Base-by-base conservation (phyloP, 148 eudicot species). In the Rhododendron mucronatum region DNA sequence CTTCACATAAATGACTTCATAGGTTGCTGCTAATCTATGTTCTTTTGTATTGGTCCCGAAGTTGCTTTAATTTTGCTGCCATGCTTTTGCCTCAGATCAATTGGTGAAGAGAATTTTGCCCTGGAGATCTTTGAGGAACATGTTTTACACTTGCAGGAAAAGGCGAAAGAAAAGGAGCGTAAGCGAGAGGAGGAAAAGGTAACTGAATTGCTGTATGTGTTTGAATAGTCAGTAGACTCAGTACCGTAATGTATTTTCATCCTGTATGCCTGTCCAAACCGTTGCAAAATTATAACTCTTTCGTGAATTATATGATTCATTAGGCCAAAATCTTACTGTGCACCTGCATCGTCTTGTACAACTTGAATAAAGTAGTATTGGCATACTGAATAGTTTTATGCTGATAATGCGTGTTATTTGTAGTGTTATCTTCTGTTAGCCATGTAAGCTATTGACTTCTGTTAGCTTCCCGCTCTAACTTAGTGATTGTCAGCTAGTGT, bases 181-280 rank as follows among this genome's bases (percentile, higher is more conserved):
- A 97, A 93, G 87, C 94, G 98, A 33, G 99, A 97, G 87, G 99
- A 97, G 81, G 99, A 97, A 83, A 97, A 95, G 98, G 98, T 97
- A 88, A 84, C 55, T 35, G 30, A 35, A n/a, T 73, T 35, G 57
- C 16, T 30, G 8, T 21, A 51, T 73, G 7, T 74, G 23, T 21
- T 74, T 65, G 55, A 83, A 45, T 45, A 45, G 77, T 67, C 37
- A 50, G n/a, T n/a, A n/a, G n/a, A n/a, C n/a, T n/a, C n/a, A n/a
- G 37, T 45, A 45, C 5, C 21, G 6, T 28, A 8, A 14, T 65
- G 39, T 39, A 28, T 63, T 73, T 80, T 59, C 47, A 82, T 84
- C n/a, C 82, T 30, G 4, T 53, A 20, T 51, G 35, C 5, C 69
- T 51, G 21, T 44, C 50, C 51, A 71, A 71, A 37, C 74, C 2